Conservation (phyloP, 495 filamentous ascomycete species). For the Podospora bellae-mahoneyi region DNA sequence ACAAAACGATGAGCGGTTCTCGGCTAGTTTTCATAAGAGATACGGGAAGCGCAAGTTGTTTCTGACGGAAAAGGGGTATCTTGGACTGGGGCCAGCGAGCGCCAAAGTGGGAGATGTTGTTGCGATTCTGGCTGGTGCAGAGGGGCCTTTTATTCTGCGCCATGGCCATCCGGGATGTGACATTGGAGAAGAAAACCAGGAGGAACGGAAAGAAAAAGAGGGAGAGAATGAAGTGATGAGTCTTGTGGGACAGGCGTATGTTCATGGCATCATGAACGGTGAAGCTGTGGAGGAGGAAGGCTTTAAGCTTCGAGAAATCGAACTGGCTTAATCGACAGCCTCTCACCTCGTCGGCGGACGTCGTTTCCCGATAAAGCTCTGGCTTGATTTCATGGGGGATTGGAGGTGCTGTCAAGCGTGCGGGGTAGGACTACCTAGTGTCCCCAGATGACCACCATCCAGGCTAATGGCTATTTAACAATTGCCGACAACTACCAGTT, state of each 20-base stretch:
- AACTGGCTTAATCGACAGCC: background rate
- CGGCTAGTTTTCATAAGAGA: constrained; percentile 8
- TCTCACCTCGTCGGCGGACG: background rate
- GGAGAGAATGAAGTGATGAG: background rate
- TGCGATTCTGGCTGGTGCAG: constrained; percentile 10
- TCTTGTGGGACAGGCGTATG: constrained; percentile 13
- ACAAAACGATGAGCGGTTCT: background rate
- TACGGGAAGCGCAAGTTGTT: constrained; percentile 16
- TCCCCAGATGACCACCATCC: background rate
- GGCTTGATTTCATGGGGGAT: background rate
- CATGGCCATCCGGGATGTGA: background rate
- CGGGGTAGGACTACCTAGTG: constrained; percentile 1
- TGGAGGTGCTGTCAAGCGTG: background rate
- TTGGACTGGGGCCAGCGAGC: constrained; percentile 8
- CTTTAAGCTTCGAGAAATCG: constrained; percentile 5
- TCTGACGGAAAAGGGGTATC: constrained; percentile 15
- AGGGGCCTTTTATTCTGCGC: constrained; percentile 9
- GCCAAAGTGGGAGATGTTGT: constrained; percentile 9
- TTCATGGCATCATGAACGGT: constrained; percentile 16
- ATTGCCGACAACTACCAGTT: background rate
- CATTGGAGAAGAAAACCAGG: background rate
- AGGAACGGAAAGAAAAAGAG: background rate
- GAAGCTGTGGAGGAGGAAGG: constrained; percentile 2
- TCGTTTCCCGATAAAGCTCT: background rate
- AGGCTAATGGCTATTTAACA: background rate